A percentile compares a stretch with the other conserved stretches of the same genome.
Evolutionary conservation across 2,329 filamentous ascomycete species (phyloP).

Genomic region (Nemania abortiva): DNA sequence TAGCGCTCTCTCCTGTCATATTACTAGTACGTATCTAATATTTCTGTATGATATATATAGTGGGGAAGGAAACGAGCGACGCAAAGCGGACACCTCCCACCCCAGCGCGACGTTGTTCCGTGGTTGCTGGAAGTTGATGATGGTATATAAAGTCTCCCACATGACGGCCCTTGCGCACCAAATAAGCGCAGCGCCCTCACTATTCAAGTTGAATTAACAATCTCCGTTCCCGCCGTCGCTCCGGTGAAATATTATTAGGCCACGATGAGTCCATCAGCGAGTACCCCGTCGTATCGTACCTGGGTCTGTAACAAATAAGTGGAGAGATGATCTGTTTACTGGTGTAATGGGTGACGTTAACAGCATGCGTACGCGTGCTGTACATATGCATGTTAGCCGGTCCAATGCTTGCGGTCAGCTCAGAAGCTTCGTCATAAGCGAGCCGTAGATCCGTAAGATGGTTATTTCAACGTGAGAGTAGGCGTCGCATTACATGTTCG

Average conservation of each 20-base stretch:
- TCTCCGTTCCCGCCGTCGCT: too few relatives aligned
- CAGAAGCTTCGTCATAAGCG: not conserved
- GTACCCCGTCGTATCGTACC: not conserved
- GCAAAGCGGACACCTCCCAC: not conserved
- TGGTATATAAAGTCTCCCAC: not conserved
- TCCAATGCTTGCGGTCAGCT: not conserved
- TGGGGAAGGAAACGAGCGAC: not conserved
- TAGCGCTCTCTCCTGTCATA: constrained; percentile 6
- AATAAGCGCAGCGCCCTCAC: not conserved
- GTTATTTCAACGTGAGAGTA: not conserved
- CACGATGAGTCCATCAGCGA: not conserved
- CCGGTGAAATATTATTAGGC: not conserved
- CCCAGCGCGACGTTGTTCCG: not conserved
- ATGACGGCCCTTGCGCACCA: not conserved
- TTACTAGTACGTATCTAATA: constrained; percentile 21
- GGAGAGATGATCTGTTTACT: too few relatives aligned
- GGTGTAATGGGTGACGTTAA: too few relatives aligned
- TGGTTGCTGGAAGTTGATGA: not conserved
- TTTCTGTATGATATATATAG: constrained; percentile 22
- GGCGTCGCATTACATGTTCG: not conserved
- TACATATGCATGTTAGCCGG: constrained; percentile 19
- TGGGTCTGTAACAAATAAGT: not conserved
- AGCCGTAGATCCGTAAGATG: not conserved
- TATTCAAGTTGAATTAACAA: not conserved
- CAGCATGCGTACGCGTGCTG: too few relatives aligned